A percentile compares a stretch with the other conserved stretches of the same genome.
These are phyloP conservation scores for Penicillium sp. DNA, from an alignment of 2,329 filamentous ascomycete species.

Conservation along the genomic window DNA sequence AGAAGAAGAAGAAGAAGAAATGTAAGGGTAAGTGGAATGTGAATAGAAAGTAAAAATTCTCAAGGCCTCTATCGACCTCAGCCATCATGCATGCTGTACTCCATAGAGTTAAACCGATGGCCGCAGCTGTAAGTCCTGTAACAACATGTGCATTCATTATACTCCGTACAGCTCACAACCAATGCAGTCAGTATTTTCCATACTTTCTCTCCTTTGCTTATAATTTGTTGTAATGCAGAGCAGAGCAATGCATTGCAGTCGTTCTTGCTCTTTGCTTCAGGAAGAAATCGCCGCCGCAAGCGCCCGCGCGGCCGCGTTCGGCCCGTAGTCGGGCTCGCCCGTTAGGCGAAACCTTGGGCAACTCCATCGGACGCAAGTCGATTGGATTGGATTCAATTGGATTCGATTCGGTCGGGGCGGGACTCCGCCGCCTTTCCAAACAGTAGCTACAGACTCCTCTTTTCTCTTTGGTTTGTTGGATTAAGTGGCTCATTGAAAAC, in stretches of 20 bases:
- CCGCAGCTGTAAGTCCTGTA: neutral
- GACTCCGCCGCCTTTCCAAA: slow-evolving; percentile 25
- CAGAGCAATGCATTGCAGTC: neutral
- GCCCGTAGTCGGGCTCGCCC: slow-evolving; percentile 38
- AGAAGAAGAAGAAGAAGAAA: too few relatives aligned
- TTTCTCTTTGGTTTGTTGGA: neutral
- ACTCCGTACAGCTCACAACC: neutral
- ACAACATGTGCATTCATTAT: neutral
- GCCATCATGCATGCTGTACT: slow-evolving; percentile 3
- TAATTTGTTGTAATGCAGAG: neutral
- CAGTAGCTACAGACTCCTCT: slow-evolving; percentile 6
- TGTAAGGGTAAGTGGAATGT: neutral
- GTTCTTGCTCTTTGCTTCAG: neutral
- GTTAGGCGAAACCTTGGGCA: slow-evolving; percentile 33
- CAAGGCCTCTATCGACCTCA: neutral
- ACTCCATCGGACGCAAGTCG: slow-evolving; percentile 14
- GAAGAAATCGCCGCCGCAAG: slow-evolving; percentile 23
- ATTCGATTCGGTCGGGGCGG: slow-evolving; percentile 26
- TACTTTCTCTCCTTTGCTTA: neutral
- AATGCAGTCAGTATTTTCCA: too few relatives aligned
- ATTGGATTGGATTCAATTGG: slow-evolving; percentile 12
- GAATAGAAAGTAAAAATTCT: neutral
- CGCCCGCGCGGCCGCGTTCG: slow-evolving; percentile 32
- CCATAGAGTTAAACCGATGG: neutral
- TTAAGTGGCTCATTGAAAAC: neutral